A percentile compares a stretch with the other conserved stretches of the same genome.
Conservation (phyloP, 2,329 filamentous ascomycete species). For the Neopestalotiopsis clavispora region DNA sequence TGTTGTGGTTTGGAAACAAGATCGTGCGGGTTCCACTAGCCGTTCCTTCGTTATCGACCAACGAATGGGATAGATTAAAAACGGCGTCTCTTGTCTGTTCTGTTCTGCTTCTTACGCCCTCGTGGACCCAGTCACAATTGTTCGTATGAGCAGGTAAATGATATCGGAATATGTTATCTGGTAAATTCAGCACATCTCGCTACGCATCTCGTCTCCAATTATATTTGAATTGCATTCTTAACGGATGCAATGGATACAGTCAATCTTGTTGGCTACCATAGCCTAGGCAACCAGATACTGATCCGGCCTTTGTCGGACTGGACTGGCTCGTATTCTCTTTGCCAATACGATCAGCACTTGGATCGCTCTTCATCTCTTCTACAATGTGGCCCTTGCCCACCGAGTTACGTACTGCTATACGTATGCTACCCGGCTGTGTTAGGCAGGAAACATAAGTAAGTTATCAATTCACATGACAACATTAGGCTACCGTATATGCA, state of each 20-base stretch:
- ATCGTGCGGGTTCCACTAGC: background rate
- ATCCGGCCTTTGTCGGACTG: background rate
- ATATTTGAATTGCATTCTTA: background rate
- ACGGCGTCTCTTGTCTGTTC: background rate
- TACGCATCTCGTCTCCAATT: background rate
- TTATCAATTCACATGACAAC: background rate
- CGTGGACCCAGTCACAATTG: background rate
- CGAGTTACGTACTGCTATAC: slow-evolving; percentile 12
- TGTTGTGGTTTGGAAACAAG: slow-evolving; percentile 8
- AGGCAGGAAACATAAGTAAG: background rate
- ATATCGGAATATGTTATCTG: background rate
- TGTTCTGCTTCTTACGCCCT: background rate
- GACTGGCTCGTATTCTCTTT: background rate
- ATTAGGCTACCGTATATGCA: background rate
- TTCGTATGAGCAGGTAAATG: background rate
- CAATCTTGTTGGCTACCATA: background rate
- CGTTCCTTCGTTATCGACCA: slow-evolving; percentile 3
- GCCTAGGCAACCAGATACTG: background rate
- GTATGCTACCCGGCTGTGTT: slow-evolving; percentile 15
- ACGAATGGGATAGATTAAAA: slow-evolving; percentile 3
- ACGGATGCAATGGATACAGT: no score
- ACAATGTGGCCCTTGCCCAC: background rate
- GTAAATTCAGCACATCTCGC: background rate
- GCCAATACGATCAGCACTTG: background rate
- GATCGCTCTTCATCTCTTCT: background rate